phyloP scores from a whole-genome alignment of 805 yeast genomes.

The Starmerella riodocensis region DNA sequence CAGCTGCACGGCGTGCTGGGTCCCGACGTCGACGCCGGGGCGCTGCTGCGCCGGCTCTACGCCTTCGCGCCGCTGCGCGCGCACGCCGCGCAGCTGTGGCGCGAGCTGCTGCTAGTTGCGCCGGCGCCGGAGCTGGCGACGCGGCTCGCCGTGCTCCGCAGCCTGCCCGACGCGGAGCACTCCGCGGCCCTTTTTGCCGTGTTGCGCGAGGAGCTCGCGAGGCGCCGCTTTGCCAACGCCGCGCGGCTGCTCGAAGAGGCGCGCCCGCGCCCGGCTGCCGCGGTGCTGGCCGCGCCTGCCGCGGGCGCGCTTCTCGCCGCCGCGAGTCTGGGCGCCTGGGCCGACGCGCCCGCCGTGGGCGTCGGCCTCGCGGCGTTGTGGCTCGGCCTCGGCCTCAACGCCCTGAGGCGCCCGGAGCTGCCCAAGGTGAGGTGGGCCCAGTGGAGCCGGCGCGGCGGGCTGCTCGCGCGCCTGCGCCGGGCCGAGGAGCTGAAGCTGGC shows the following conservation, averaged over 20 bases:
- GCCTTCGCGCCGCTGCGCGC: conserved; percentile 1
- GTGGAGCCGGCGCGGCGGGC: not conserved
- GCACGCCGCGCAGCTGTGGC: conserved; percentile 1
- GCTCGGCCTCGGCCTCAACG: not conserved
- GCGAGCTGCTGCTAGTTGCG: conserved; percentile 2
- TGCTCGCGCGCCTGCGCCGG: not conserved
- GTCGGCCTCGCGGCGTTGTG: not conserved
- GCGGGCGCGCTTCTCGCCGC: not conserved
- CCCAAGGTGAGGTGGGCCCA: not conserved
- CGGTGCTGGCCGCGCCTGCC: not conserved
- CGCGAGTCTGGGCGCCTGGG: not conserved
- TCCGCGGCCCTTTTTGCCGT: not conserved
- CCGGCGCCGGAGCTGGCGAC: conserved; percentile 5
- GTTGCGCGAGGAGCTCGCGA: not conserved
- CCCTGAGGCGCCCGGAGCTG: not conserved
- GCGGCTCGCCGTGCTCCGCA: not conserved
- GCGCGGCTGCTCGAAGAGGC: not conserved
- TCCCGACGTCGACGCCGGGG: not conserved
- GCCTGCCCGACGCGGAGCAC: not conserved
- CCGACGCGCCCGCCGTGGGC: not conserved
- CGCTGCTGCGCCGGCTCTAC: conserved; percentile 1
- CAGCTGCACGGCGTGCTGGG: not conserved
- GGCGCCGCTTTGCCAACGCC: not conserved
- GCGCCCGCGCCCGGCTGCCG: not conserved
- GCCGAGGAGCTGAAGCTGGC: conserved; percentile 15